Evolutionary conservation across 179 eudicot species (phyloP).

Genomic region (Gypsophila paniculata): DNA sequence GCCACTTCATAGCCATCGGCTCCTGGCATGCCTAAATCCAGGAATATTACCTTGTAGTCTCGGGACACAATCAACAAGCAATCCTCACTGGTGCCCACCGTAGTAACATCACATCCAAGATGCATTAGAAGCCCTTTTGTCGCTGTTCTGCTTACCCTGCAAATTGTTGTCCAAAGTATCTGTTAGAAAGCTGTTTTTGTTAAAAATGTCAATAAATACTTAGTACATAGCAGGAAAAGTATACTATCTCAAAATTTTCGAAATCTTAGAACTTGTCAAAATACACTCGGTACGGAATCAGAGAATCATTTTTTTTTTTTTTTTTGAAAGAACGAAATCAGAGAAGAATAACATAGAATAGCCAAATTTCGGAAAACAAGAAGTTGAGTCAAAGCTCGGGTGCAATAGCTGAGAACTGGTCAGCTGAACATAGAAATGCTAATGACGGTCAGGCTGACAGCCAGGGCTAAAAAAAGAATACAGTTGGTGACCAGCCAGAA

Average conservation of each 20-base stretch:
- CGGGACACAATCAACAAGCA: slow-evolving; percentile 50
- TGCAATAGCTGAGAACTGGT: neutral
- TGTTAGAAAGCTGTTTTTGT: neutral
- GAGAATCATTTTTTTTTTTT: too few species aligned
- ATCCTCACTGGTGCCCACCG: slow-evolving; percentile 60
- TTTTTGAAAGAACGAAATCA: too few species aligned
- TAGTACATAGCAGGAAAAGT: neutral
- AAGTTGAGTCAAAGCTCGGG: neutral
- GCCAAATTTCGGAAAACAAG: neutral
- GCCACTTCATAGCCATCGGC: slow-evolving; percentile 58
- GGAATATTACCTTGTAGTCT: slow-evolving; percentile 55
- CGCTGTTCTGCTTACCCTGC: slow-evolving; percentile 76
- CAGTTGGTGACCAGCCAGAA: neutral
- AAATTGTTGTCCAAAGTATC: slow-evolving; percentile 10
- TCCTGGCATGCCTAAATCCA: slow-evolving; percentile 58
- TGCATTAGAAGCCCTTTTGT: slow-evolving; percentile 77
- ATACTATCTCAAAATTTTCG: too few species aligned
- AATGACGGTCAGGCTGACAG: neutral
- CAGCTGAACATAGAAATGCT: neutral
- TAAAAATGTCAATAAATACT: too few species aligned
- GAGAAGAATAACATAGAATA: neutral
- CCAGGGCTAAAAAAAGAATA: neutral
- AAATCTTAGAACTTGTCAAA: too few species aligned
- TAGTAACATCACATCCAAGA: slow-evolving; percentile 71
- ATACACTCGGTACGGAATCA: too few species aligned